phyloP scores from a whole-genome alignment of 768 basidiomycete genomes.

The Tricholoma bakamatsutake region DNA sequence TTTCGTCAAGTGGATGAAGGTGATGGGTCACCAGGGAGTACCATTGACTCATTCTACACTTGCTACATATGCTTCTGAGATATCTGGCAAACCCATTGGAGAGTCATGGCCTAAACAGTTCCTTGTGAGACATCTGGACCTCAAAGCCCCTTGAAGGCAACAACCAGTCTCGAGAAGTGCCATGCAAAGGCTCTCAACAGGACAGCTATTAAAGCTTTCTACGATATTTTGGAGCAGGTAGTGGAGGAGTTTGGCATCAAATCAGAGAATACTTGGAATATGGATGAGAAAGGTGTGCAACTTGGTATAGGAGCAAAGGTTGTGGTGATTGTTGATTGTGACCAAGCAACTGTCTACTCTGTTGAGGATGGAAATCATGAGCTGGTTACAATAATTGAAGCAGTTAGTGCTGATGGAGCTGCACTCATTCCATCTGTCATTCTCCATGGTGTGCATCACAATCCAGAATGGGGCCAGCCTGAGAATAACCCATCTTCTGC shows the following conservation, averaged over 20 bases:
- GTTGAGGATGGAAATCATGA: slow-evolving; percentile 25
- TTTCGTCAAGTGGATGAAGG: slow-evolving; percentile 19
- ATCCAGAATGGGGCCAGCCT: slow-evolving; percentile 1
- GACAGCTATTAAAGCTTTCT: no score
- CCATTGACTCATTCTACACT: background rate
- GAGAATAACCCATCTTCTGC: background rate
- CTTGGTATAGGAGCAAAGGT: slow-evolving; percentile 15
- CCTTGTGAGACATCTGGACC: slow-evolving; percentile 12
- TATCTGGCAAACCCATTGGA: slow-evolving; percentile 14
- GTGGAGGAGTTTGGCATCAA: background rate
- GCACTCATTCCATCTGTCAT: slow-evolving; percentile 31
- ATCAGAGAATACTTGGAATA: background rate
- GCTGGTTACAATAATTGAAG: slow-evolving; percentile 41
- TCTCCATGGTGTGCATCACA: slow-evolving; percentile 24
- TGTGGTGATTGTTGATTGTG: slow-evolving; percentile 9
- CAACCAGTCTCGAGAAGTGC: background rate
- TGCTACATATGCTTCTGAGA: background rate
- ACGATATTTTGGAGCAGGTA: background rate
- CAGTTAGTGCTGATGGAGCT: slow-evolving; percentile 36
- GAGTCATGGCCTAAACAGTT: slow-evolving; percentile 11
- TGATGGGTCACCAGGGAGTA: slow-evolving; percentile 14
- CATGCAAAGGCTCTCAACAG: background rate
- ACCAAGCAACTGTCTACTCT: slow-evolving; percentile 5
- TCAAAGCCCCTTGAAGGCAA: slow-evolving; percentile 8
- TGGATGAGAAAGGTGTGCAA: slow-evolving; percentile 24